A percentile compares a stretch with the other conserved stretches of the same genome.
phyloP scores from a whole-genome alignment of 345 rosid genomes.

The Rubroshorea leprosula region DNA sequence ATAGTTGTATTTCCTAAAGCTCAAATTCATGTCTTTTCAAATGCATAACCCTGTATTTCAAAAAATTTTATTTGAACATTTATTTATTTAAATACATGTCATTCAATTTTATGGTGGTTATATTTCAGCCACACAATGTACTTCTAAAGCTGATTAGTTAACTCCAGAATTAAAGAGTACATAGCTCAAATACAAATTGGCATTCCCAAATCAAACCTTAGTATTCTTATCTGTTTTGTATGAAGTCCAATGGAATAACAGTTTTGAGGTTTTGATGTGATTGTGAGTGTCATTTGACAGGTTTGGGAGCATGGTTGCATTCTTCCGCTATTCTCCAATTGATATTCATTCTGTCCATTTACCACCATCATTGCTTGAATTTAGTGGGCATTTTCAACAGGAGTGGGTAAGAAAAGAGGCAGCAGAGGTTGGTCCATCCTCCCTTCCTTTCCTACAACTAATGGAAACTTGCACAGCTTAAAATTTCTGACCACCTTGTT shows the following conservation, averaged over 20 bases:
- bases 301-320: conserved; percentile 92
- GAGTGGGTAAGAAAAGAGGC: conserved; percentile 83
- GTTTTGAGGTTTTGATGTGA: conserved; percentile 7
- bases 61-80: too few species aligned
- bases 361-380: conserved; percentile 77
- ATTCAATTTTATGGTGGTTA: too few species aligned
- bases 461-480: neutral
- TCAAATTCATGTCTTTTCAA: too few species aligned
- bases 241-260: neutral
- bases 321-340: conserved; percentile 93
- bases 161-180: too few species aligned
- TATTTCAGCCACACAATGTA: too few species aligned
- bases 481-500: conserved; percentile 1
- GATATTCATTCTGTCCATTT: conserved; percentile 73
- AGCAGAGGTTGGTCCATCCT: conserved; percentile 40
- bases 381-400: conserved; percentile 49
- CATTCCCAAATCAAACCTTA: too few species aligned
- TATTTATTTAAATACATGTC: too few species aligned
- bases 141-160: too few species aligned
- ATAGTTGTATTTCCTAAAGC: too few species aligned
- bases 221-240: too few species aligned
- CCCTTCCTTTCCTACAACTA: conserved; percentile 6
- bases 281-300: conserved; percentile 33
- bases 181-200: too few species aligned
- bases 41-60: too few species aligned